phyloP scores from a whole-genome alignment of 495 filamentous ascomycete genomes.

The Terfezia boudieri region DNA sequence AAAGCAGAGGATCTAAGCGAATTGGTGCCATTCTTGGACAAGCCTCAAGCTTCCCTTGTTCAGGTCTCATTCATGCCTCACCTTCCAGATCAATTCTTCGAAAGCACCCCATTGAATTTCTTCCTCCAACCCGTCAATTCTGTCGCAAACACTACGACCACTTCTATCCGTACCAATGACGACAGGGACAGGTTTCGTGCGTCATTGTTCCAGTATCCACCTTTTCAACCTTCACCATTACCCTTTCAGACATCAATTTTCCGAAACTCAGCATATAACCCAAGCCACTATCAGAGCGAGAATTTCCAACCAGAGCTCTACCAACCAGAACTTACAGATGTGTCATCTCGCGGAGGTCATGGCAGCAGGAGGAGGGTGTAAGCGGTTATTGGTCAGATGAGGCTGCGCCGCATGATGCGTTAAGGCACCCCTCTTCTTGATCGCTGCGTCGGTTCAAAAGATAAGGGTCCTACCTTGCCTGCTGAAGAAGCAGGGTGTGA shows the following conservation, averaged over 20 bases:
- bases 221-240: slow-evolving; percentile 12
- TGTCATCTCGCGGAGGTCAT: not conserved
- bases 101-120: slow-evolving; percentile 5
- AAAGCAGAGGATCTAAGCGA: slow-evolving; percentile 25
- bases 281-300: slow-evolving; percentile 61
- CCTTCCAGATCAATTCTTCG: slow-evolving; percentile 15
- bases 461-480: not conserved
- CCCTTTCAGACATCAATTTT: slow-evolving; percentile 32
- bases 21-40: not conserved
- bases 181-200: slow-evolving; percentile 8
- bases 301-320: slow-evolving; percentile 57
- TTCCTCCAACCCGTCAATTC: slow-evolving; percentile 22
- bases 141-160: slow-evolving; percentile 18
- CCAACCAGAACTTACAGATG: slow-evolving; percentile 7
- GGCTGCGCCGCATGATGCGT: not conserved
- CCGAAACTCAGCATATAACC: slow-evolving; percentile 50
- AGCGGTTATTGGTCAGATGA: not conserved
- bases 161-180: slow-evolving; percentile 28
- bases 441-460: not conserved
- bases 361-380: not conserved
- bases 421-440: not conserved
- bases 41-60: slow-evolving; percentile 9
- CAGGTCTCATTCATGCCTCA: slow-evolving; percentile 16
- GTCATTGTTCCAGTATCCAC: slow-evolving; percentile 9
- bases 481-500: not conserved